Percentiles rank a stretch among this genome's conserved stretches.
Evolutionary conservation across 2,329 filamentous ascomycete species (phyloP).

Genomic region (Ascochyta pisi): DNA sequence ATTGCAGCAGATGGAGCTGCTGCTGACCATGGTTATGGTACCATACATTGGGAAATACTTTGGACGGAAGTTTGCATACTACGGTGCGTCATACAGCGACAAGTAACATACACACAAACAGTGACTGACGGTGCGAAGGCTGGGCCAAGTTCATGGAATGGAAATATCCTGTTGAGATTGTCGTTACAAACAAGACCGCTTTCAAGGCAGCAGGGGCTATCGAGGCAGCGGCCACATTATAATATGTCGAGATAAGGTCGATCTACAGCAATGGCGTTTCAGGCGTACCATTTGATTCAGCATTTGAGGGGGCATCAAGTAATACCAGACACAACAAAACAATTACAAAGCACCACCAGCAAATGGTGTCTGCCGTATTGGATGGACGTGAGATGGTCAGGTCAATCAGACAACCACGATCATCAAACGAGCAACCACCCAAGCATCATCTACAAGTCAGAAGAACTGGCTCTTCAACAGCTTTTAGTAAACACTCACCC

Average conservation of each 20-base stretch:
- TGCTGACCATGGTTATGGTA: slow-evolving; percentile 92
- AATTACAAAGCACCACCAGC: background rate
- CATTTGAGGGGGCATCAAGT: background rate
- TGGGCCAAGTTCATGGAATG: slow-evolving; percentile 96
- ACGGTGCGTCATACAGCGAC: slow-evolving; percentile 69
- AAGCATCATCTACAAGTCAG: background rate
- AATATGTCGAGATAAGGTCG: slow-evolving; percentile 4
- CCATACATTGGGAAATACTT: slow-evolving; percentile 95
- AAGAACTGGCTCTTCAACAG: background rate
- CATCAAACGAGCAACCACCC: background rate
- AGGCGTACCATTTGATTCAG: slow-evolving; percentile 1
- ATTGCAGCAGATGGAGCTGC: slow-evolving; percentile 88
- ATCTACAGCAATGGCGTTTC: slow-evolving; percentile 16
- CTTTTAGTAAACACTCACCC: too few species aligned
- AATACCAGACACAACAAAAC: background rate
- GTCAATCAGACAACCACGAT: background rate
- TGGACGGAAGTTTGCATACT: slow-evolving; percentile 93
- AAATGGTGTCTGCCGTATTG: background rate
- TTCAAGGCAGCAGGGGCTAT: slow-evolving; percentile 57
- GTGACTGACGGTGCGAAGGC: slow-evolving; percentile 61
- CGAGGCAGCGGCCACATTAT: slow-evolving; percentile 56
- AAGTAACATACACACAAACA: background rate
- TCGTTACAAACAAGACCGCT: slow-evolving; percentile 53
- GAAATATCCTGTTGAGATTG: slow-evolving; percentile 83
- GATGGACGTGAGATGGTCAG: background rate